Evolutionary conservation across 1,284 basidiomycete species (phyloP).

Genomic region (Ganoderma boninense): DNA sequence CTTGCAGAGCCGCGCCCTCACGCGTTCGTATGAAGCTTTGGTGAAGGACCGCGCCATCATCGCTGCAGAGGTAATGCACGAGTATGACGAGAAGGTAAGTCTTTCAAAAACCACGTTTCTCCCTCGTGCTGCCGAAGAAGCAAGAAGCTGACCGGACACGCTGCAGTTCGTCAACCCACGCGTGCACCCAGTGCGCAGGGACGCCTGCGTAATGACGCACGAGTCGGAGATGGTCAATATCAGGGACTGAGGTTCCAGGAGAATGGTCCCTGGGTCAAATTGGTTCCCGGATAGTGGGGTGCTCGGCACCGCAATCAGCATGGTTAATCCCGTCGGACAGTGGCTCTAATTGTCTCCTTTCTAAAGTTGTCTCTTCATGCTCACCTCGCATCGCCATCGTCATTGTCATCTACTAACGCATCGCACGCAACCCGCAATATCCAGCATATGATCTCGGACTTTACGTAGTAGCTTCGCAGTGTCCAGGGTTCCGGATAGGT

Average conservation of each 20-base stretch:
- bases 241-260: constrained; percentile 26
- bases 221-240: constrained; percentile 73
- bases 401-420: background rate
- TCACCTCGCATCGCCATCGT: background rate
- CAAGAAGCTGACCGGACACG: background rate
- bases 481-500: constrained; percentile 11
- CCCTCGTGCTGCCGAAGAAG: background rate
- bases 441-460: background rate
- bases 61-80: constrained; percentile 83
- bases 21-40: constrained; percentile 65
- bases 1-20: constrained; percentile 58
- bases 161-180: constrained; percentile 85
- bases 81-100: constrained; percentile 83
- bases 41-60: constrained; percentile 82
- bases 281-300: background rate
- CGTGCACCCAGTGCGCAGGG: constrained; percentile 76
- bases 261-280: background rate
- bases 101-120: constrained; percentile 12
- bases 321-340: background rate
- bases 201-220: constrained; percentile 87
- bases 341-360: background rate
- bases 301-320: constrained; percentile 6
- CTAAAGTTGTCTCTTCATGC: background rate
- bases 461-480: background rate
- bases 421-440: background rate